Conservation (phyloP, 2,329 filamentous ascomycete species). For the Fusarium sp. region DNA sequence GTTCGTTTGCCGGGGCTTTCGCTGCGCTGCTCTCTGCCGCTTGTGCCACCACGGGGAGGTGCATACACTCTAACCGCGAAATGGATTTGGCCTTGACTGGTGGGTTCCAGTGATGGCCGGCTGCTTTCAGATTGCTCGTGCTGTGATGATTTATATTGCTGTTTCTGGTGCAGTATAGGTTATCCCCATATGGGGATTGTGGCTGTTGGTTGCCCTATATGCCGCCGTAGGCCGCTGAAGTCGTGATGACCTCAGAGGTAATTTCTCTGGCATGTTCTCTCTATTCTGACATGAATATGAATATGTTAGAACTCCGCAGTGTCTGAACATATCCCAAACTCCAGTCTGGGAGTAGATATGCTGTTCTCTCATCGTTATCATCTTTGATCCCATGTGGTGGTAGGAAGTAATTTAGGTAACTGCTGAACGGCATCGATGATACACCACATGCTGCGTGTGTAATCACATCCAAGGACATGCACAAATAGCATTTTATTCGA, state of each 20-base stretch:
- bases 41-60: background rate
- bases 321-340: background rate
- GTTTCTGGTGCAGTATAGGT: background rate
- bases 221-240: background rate
- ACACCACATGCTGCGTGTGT: background rate
- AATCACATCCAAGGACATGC: background rate
- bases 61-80: background rate
- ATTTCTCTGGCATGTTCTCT: background rate
- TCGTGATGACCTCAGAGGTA: background rate
- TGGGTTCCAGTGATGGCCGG: background rate
- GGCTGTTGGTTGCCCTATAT: background rate
- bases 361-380: background rate
- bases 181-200: background rate
- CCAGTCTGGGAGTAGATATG: background rate
- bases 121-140: background rate
- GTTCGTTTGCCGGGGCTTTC: background rate
- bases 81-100: background rate
- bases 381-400: background rate
- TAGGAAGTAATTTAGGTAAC: background rate
- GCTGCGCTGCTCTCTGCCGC: constrained; percentile 1
- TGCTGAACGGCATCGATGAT: background rate
- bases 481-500: background rate
- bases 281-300: background rate
- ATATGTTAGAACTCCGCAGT: background rate
- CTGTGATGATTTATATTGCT: background rate